These are phyloP conservation scores for Colletotrichum orchidophilum DNA, from an alignment of 2,329 filamentous ascomycete genomes.

Conservation along the genomic window DNA sequence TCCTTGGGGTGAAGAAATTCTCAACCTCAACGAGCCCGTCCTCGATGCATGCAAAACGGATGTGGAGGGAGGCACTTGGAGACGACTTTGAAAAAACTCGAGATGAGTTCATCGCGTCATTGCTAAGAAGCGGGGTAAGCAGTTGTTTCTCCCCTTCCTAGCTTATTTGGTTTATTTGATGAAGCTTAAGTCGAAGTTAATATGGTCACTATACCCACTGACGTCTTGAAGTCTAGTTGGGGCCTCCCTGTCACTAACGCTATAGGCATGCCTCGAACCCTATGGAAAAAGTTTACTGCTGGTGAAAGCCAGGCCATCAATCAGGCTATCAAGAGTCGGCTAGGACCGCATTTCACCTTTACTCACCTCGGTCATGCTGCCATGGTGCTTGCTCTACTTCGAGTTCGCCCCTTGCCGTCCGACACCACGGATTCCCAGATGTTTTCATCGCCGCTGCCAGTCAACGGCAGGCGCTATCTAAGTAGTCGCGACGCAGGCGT, in stretches of 20 bases:
- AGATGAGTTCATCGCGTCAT: neutral
- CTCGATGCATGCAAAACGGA: neutral
- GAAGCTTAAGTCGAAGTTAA: too few species aligned
- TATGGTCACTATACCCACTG: neutral
- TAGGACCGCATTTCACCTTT: slow-evolving; percentile 5
- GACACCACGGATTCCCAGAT: neutral
- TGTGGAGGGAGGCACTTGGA: neutral
- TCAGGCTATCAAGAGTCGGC: neutral
- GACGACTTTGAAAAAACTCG: neutral
- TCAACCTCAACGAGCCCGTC: neutral
- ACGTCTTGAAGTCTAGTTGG: neutral
- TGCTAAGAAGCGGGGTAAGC: neutral
- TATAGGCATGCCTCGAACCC: neutral
- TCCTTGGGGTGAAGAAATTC: neutral
- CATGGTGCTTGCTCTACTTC: neutral
- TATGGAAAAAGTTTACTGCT: neutral
- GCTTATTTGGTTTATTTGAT: too few species aligned
- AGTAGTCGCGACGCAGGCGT: neutral
- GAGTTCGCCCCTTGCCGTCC: neutral
- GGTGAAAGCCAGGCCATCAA: neutral
- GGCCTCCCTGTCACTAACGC: neutral
- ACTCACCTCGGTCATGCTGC: neutral
- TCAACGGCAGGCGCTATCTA: neutral
- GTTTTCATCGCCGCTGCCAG: neutral
- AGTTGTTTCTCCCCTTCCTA: neutral